These are phyloP conservation scores for Aspergillus jensenii DNA, from an alignment of 2,329 filamentous ascomycete species.

Conservation along the genomic window DNA sequence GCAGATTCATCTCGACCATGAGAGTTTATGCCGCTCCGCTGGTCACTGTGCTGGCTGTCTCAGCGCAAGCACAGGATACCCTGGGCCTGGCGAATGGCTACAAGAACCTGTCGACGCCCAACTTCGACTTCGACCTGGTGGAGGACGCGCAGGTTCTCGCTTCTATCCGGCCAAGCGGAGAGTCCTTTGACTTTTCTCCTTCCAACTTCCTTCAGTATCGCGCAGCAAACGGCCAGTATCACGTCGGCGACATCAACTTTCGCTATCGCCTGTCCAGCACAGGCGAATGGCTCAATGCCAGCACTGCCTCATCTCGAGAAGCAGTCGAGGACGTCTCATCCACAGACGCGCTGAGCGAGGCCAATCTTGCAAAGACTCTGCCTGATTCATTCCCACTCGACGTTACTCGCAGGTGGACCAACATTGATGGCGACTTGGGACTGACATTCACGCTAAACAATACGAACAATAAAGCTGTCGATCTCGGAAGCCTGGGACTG, in stretches of 20 bases:
- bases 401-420: slow-evolving; percentile 55
- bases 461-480: slow-evolving; percentile 39
- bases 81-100: neutral
- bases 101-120: neutral
- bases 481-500: slow-evolving; percentile 59
- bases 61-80: neutral
- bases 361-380: slow-evolving; percentile 34
- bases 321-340: neutral
- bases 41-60: neutral
- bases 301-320: neutral
- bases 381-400: slow-evolving; percentile 34
- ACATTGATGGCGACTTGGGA: slow-evolving; percentile 50
- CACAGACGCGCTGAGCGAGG: neutral
- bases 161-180: neutral
- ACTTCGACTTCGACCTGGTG: neutral
- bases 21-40: neutral
- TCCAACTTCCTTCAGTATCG: neutral
- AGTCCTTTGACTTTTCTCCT: neutral
- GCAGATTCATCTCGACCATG: neutral
- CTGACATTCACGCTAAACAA: slow-evolving; percentile 56
- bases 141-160: neutral
- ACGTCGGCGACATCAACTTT: neutral
- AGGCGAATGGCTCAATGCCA: neutral
- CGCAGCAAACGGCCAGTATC: neutral
- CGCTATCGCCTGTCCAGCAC: neutral